Conservation (phyloP, 495 filamentous ascomycete species). For the Hypoxylon crocopeplum region DNA sequence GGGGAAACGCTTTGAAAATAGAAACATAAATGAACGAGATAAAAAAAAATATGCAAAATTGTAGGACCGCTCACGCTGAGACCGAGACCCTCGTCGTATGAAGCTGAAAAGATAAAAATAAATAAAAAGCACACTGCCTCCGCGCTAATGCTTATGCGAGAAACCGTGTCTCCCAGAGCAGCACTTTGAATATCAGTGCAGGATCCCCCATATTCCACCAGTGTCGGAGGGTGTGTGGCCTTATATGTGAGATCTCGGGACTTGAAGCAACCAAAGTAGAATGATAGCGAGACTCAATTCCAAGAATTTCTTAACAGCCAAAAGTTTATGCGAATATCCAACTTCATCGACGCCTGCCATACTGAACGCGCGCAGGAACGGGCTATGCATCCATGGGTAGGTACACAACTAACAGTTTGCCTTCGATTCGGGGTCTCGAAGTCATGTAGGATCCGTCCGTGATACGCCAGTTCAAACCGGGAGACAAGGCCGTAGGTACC, state of each 20-base stretch:
- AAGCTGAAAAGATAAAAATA: neutral
- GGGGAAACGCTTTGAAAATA: neutral
- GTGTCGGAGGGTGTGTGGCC: too few relatives aligned
- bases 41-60: slow-evolving; percentile 2
- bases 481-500: neutral
- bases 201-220: too few relatives aligned
- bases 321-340: neutral
- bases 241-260: neutral
- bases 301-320: neutral
- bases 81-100: slow-evolving; percentile 6
- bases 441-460: neutral
- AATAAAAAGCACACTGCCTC: slow-evolving; percentile 7
- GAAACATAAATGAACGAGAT: slow-evolving; percentile 7
- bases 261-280: neutral
- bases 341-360: neutral
- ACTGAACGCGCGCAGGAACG: too few relatives aligned
- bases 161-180: neutral
- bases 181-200: too few relatives aligned
- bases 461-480: neutral
- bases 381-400: too few relatives aligned
- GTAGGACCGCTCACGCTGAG: slow-evolving; percentile 1
- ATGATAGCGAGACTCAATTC: neutral
- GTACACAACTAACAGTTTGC: neutral
- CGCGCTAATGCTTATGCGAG: slow-evolving; percentile 3
- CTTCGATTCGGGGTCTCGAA: neutral